These are phyloP conservation scores for Calonectria fujianensis DNA, from an alignment of 2,329 filamentous ascomycete genomes.

Conservation along the genomic window DNA sequence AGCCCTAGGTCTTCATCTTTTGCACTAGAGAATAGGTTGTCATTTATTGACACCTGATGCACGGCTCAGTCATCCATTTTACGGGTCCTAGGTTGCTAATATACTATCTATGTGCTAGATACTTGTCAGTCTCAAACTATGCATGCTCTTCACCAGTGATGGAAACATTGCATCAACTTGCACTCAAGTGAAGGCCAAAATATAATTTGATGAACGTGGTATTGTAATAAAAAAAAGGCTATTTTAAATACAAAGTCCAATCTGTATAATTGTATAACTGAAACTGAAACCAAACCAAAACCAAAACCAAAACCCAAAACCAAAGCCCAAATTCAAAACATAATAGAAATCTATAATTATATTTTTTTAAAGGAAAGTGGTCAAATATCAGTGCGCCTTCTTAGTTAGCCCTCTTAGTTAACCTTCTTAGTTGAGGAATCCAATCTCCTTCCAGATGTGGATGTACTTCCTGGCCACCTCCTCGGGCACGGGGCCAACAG, in stretches of 20 bases:
- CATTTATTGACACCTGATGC: background rate
- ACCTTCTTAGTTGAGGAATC: conserved; percentile 43
- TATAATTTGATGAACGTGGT: background rate
- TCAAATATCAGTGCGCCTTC: background rate
- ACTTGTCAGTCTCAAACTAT: background rate
- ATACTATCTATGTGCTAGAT: background rate
- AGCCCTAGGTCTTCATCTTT: too few relatives aligned
- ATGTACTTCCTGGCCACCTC: conserved; percentile 48
- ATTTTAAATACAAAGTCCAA: conserved; percentile 6
- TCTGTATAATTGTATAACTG: background rate
- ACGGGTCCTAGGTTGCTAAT: background rate
- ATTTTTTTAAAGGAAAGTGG: background rate
- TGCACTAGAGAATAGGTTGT: too few relatives aligned
- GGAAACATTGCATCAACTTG: background rate
- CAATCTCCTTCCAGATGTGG: conserved; percentile 51
- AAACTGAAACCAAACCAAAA: background rate
- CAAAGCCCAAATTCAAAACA: background rate
- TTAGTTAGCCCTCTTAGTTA: too few relatives aligned
- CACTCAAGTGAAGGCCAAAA: background rate
- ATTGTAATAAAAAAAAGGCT: background rate
- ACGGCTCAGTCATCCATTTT: background rate
- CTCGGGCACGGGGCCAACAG: conserved; percentile 42
- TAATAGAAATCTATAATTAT: conserved; percentile 6
- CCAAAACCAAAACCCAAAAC: background rate
- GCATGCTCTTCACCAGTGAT: too few relatives aligned